Evolutionary conservation across 2,329 filamentous ascomycete genomes (phyloP), one percentile per base, ranked within the genome.

Genomic region (Ceratocystis colombiana): DNA sequence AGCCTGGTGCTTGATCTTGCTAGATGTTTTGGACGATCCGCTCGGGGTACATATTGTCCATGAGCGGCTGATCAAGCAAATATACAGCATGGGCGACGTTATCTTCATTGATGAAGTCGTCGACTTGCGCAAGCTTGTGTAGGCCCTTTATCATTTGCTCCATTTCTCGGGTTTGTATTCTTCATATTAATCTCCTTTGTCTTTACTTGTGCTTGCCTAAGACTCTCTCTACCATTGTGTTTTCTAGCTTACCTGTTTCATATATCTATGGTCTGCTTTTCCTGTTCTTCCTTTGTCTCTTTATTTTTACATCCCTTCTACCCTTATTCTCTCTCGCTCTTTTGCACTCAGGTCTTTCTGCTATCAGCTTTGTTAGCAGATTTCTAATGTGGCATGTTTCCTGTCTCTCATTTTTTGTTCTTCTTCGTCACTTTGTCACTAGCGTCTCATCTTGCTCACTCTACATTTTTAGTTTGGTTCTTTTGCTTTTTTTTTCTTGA

Each of bases 1-100:
- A 1, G 74, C 73, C 2, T 10, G 70, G 15, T 71, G 68, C 15
- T 68, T 71, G 61, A 63, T 69, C 8, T 41, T 20, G 2, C 55
- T 62, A 4, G 69, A 67, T 46, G 65, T 61, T 46, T 64, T 67
- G 12, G 17, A 67, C 64, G 44, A 66, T 64, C 67, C 66, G 28
- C 63, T 69, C 57, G 63, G 64, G 8, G 67, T 55, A 48, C 68
- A 48, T 46, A 65, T 62, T 53, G 67, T 57, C 4, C 64, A 64
- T 50, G 68, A 68, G 8, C 61, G 66, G 20, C 62, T 67, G 22
- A 65, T 67, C 37, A 67, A 67, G 48, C 66, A 67, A 63, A 67
- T 67, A 30, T 67, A 67, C 66, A 64, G 66, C 57, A 67, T 67
- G 66, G 66, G 66, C 55, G 62, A 67, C 37, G 22, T 55, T 25